phyloP scores from a whole-genome alignment of 495 filamentous ascomycete genomes.

The Platismatia glauca region DNA sequence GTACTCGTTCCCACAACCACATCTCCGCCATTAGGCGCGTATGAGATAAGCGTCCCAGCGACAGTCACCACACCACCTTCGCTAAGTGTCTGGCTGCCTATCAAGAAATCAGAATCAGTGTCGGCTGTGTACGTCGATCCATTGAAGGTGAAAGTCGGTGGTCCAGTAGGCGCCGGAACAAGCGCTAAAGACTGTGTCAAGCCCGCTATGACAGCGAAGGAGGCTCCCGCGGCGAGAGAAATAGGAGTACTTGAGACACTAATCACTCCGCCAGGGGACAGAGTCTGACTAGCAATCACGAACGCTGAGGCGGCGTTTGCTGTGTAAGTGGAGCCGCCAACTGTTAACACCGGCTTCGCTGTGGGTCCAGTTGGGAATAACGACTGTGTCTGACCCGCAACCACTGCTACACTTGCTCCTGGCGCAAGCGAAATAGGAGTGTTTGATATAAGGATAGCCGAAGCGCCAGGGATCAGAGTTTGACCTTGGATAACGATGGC shows the following conservation, averaged over 20 bases:
- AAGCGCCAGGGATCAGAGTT: not conserved
- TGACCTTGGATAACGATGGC: not conserved
- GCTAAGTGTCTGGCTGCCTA: constrained; percentile 7
- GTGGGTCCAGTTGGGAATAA: not conserved
- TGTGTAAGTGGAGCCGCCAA: constrained; percentile 7
- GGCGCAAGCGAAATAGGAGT: not conserved
- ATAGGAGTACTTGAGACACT: constrained; percentile 9
- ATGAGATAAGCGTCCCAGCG: constrained; percentile 10
- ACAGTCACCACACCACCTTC: constrained; percentile 11
- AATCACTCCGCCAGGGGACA: constrained; percentile 11
- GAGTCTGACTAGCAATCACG: constrained; percentile 15
- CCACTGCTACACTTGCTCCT: not conserved
- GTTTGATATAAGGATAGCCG: not conserved
- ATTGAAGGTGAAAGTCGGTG: not conserved
- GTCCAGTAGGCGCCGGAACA: not conserved
- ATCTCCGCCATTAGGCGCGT: not conserved
- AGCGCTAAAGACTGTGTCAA: constrained; percentile 2
- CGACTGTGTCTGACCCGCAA: constrained; percentile 1
- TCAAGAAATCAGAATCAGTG: not conserved
- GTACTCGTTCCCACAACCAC: constrained; percentile 10
- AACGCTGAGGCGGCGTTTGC: constrained; percentile 9
- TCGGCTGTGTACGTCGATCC: constrained; percentile 1
- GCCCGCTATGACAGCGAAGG: constrained; percentile 8
- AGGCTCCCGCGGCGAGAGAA: constrained; percentile 10
- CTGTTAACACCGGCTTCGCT: not conserved